Conservation (phyloP, 768 basidiomycete species). For the Punctularia strigosozonata region DNA sequence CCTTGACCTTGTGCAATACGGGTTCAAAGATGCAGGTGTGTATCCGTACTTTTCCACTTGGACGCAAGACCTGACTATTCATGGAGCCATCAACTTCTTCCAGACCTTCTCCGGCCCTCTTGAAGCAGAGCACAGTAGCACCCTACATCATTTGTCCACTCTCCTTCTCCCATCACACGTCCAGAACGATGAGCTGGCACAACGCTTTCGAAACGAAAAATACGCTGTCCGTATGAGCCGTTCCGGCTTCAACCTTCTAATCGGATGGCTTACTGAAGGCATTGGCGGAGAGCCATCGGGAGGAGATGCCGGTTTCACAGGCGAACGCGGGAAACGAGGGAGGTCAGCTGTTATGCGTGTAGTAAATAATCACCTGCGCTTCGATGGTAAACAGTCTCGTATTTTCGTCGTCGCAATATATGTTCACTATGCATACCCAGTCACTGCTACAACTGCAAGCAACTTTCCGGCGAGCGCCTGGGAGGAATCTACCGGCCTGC, state of each 20-base stretch:
- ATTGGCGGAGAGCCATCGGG: constrained; percentile 80
- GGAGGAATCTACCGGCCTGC: constrained; percentile 80
- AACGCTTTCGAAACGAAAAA: constrained; percentile 81
- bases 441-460: constrained; percentile 60
- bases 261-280: constrained; percentile 96
- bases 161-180: constrained; percentile 78
- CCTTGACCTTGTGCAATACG: constrained; percentile 83
- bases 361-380: constrained; percentile 85
- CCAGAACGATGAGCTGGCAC: constrained; percentile 69
- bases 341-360: constrained; percentile 87
- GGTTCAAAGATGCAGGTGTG: constrained; percentile 83
- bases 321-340: constrained; percentile 73
- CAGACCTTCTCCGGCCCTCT: constrained; percentile 58
- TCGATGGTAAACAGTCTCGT: constrained; percentile 54
- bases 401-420: constrained; percentile 1
- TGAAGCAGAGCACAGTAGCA: constrained; percentile 49
- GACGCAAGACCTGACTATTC: too few relatives aligned
- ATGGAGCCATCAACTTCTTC: constrained; percentile 57
- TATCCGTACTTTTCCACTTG: constrained; percentile 4
- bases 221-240: constrained; percentile 85
- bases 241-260: constrained; percentile 81
- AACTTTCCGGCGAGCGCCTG: constrained; percentile 52
- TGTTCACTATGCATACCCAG: constrained; percentile 26
- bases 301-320: constrained; percentile 65
- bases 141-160: constrained; percentile 68